Evolutionary conservation across 2,329 filamentous ascomycete genomes (phyloP).

Genomic region (Drechslerella dactyloides): DNA sequence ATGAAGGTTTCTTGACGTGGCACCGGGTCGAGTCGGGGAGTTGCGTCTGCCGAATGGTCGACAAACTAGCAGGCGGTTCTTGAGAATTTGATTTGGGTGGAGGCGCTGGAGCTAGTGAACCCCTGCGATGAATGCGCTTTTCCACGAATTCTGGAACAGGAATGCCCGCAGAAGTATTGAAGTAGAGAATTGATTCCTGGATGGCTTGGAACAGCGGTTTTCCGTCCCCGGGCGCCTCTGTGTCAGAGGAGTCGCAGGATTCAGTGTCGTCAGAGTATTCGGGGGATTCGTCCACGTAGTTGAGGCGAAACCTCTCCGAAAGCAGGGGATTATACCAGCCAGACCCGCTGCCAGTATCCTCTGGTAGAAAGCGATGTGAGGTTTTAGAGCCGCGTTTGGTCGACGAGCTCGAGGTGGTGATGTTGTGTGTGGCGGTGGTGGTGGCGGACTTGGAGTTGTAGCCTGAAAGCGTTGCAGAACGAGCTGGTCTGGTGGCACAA

Average conservation of each 20-base stretch:
- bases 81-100: conserved; percentile 39
- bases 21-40: conserved; percentile 11
- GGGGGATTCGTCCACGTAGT: conserved; percentile 36
- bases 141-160: conserved; percentile 43
- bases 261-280: conserved; percentile 36
- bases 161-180: conserved; percentile 48
- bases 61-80: conserved; percentile 8
- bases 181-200: conserved; percentile 49
- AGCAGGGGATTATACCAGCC: conserved; percentile 43
- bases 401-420: conserved; percentile 2
- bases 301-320: conserved; percentile 39
- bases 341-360: conserved; percentile 41
- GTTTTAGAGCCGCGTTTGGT: conserved; percentile 6
- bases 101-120: conserved; percentile 18
- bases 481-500: conserved; percentile 12
- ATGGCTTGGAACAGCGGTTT: conserved; percentile 37
- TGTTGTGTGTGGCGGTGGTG: not conserved
- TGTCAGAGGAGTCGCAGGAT: conserved; percentile 44
- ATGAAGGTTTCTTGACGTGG: conserved; percentile 50
- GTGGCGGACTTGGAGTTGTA: conserved; percentile 22
- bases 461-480: conserved; percentile 22
- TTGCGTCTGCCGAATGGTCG: conserved; percentile 5
- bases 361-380: conserved; percentile 24
- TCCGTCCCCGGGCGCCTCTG: conserved; percentile 29
- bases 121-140: conserved; percentile 24